phyloP scores from a whole-genome alignment of 176 grass and related monocot genomes.

The Avena eriantha region DNA sequence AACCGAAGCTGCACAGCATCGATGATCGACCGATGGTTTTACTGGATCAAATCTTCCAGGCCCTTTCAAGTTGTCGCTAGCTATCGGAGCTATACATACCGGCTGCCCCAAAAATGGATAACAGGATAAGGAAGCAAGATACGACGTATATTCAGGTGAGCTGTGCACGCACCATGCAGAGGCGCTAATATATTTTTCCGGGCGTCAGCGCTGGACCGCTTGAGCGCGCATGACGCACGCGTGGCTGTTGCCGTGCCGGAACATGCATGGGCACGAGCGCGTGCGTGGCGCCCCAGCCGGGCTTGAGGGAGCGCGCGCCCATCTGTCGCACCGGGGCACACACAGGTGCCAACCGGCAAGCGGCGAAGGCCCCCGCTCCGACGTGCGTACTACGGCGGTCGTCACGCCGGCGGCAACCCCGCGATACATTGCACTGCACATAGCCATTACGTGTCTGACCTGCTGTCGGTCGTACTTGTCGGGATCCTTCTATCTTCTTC shows the following conservation, averaged over 20 bases:
- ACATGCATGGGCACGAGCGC: not conserved
- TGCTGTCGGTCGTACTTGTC: not conserved
- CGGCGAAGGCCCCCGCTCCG: not conserved
- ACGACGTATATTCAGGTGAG: not conserved
- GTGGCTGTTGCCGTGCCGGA: not conserved
- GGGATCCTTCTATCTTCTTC: not conserved
- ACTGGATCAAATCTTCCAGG: no score
- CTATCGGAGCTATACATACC: no score
- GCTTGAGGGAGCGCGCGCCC: no score
- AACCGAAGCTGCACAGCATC: no score
- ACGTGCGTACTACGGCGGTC: not conserved
- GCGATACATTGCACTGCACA: not conserved
- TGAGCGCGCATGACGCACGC: slow-evolving; percentile 2
- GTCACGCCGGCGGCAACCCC: not conserved
- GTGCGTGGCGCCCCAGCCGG: not conserved
- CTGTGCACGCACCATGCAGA: not conserved
- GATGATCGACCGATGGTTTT: no score
- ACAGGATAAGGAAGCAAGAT: not conserved
- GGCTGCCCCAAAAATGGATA: no score
- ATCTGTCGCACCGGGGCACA: not conserved
- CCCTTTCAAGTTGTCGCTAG: no score
- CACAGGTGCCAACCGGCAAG: not conserved
- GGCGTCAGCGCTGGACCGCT: not conserved
- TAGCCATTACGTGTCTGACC: not conserved
- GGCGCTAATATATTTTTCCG: not conserved